Evolutionary conservation across 805 yeast genomes (phyloP).

Genomic region (Starmerella etchellsii): DNA sequence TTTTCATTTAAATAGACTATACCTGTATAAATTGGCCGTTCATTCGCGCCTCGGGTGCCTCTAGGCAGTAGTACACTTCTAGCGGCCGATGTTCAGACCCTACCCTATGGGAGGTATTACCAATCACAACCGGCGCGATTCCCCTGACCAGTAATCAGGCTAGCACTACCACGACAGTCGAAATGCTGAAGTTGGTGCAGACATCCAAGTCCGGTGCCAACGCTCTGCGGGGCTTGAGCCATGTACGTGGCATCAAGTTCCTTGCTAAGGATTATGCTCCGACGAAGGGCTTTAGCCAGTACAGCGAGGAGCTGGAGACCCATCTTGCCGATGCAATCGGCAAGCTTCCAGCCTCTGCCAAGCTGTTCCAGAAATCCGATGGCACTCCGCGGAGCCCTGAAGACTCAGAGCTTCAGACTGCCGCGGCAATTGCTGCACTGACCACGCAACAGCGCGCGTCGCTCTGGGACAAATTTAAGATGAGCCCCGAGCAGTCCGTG

Average conservation of each 20-base stretch:
- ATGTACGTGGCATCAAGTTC: constrained; percentile 20
- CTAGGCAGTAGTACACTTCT: too few species aligned
- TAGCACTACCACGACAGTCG: neutral
- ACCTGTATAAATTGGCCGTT: too few species aligned
- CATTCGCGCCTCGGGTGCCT: too few species aligned
- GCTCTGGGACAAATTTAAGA: constrained; percentile 33
- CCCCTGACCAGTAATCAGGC: neutral
- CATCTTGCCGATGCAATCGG: constrained; percentile 35
- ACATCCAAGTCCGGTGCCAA: neutral
- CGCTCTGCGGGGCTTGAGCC: neutral
- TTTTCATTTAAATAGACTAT: too few species aligned
- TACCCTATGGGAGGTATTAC: too few species aligned
- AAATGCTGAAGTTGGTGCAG: constrained; percentile 10
- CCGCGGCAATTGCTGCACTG: constrained; percentile 56
- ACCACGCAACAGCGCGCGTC: constrained; percentile 45
- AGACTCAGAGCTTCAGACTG: constrained; percentile 56
- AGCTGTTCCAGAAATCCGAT: constrained; percentile 60
- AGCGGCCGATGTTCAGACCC: too few species aligned
- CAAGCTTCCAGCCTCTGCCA: constrained; percentile 49
- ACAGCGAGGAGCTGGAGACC: constrained; percentile 35
- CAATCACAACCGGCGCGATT: constrained; percentile 6
- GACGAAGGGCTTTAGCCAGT: constrained; percentile 32
- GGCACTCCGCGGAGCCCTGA: constrained; percentile 59
- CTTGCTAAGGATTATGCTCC: constrained; percentile 25
- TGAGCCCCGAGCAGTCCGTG: constrained; percentile 42